A percentile compares a stretch with the other conserved stretches of the same genome.
Evolutionary conservation across 2,329 filamentous ascomycete species (phyloP).

Genomic region (Chaetomiaceae sp.): DNA sequence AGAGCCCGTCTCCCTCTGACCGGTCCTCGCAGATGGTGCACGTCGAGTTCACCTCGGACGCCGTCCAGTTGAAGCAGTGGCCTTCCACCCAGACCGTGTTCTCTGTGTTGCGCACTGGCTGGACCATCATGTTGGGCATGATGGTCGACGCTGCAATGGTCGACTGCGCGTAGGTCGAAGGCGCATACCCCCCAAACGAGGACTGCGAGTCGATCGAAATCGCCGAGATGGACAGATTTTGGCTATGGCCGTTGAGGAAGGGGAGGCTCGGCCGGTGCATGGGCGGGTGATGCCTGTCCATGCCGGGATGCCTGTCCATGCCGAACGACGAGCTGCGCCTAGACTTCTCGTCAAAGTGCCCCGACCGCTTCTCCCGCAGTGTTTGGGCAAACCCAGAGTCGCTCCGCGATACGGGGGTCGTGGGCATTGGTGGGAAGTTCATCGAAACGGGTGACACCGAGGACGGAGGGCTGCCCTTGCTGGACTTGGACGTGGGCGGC

Average conservation of each 20-base stretch:
- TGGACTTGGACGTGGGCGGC: constrained; percentile 68
- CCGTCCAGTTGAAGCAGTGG: constrained; percentile 67
- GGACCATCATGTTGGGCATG: constrained; percentile 78
- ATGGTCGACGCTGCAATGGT: constrained; percentile 80
- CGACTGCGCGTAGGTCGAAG: constrained; percentile 80
- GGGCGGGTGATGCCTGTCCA: constrained; percentile 64
- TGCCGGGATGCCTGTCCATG: constrained; percentile 65
- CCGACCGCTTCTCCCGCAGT: constrained; percentile 88
- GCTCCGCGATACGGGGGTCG: constrained; percentile 76
- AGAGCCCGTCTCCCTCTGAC: constrained; percentile 66
- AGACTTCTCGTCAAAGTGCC: constrained; percentile 75
- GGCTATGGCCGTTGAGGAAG: constrained; percentile 62
- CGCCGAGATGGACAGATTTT: constrained; percentile 55
- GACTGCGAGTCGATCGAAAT: constrained; percentile 62
- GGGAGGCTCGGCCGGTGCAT: constrained; percentile 64
- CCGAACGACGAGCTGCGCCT: constrained; percentile 91
- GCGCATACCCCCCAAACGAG: constrained; percentile 70
- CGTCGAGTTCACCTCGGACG: constrained; percentile 52
- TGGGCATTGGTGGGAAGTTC: constrained; percentile 70
- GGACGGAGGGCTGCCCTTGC: constrained; percentile 55
- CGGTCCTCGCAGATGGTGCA: constrained; percentile 76
- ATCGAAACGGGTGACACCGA: constrained; percentile 72
- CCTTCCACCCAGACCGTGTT: constrained; percentile 80
- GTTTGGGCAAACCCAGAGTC: constrained; percentile 88
- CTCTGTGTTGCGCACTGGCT: constrained; percentile 73